Conservation (phyloP, 148 eudicot genomes). For the Vaccinium corymbosum region DNA sequence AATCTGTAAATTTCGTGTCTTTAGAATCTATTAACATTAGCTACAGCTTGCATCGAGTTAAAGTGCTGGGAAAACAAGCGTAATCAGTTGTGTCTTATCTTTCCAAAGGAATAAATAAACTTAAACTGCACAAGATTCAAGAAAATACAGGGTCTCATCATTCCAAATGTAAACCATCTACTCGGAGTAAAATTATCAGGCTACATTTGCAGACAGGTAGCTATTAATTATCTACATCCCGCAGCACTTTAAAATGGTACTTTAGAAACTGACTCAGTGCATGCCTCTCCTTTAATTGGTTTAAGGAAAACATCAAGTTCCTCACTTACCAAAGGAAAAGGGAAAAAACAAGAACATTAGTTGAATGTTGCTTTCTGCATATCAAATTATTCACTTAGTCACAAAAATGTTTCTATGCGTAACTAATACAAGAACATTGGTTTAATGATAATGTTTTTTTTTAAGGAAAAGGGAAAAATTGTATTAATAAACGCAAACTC, state of each 20-base stretch:
- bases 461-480: no score
- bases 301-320: not conserved
- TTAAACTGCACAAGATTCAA: not conserved
- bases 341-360: not conserved
- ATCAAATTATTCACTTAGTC: not conserved
- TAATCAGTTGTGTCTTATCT: not conserved
- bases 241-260: not conserved
- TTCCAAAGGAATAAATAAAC: not conserved
- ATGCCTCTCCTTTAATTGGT: not conserved
- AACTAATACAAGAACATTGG: not conserved
- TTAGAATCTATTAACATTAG: not conserved
- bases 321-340: not conserved
- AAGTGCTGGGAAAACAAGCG: not conserved
- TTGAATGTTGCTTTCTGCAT: not conserved
- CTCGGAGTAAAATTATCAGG: not conserved
- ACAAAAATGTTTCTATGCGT: not conserved
- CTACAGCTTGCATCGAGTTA: not conserved
- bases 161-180: not conserved
- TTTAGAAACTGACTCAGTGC: not conserved
- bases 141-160: not conserved
- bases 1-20: not conserved
- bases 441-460: no score
- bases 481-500: not conserved
- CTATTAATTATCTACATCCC: not conserved
- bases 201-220: not conserved